phyloP scores from a whole-genome alignment of 495 filamentous ascomycete genomes.

The Margaritispora aquatica region DNA sequence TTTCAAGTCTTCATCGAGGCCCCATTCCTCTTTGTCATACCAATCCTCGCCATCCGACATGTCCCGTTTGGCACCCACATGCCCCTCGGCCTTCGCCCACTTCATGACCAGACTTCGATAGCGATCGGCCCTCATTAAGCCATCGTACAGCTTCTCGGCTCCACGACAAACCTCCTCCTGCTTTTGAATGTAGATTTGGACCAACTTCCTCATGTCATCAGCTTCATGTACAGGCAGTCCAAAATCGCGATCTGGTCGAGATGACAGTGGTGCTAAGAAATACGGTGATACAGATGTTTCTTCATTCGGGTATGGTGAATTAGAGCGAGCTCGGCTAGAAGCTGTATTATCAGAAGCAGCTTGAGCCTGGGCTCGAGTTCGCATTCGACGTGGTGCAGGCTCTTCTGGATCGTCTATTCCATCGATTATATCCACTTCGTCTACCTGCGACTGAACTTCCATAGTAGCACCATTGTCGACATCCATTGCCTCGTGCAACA shows the following conservation, averaged over 20 bases:
- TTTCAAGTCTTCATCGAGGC: constrained; percentile 73
- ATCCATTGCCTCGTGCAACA: constrained; percentile 1
- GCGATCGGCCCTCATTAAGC: constrained; percentile 68
- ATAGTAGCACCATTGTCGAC: constrained; percentile 14
- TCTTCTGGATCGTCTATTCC: constrained; percentile 7
- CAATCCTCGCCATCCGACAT: constrained; percentile 94
- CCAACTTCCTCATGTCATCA: constrained; percentile 76
- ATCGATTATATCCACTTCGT: constrained; percentile 28
- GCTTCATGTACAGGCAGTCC: constrained; percentile 78
- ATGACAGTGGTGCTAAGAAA: constrained; percentile 66
- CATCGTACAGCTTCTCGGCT: constrained; percentile 66
- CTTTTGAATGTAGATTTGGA: constrained; percentile 86
- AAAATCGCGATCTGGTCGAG: constrained; percentile 69
- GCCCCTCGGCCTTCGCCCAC: constrained; percentile 84
- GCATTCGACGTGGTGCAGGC: constrained; percentile 55
- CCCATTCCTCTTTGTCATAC: constrained; percentile 90
- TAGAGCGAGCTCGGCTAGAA: constrained; percentile 32
- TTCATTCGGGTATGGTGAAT: constrained; percentile 41
- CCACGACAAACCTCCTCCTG: constrained; percentile 91
- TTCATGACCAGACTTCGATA: constrained; percentile 73
- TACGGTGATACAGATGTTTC: constrained; percentile 69
- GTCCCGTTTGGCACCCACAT: constrained; percentile 51
- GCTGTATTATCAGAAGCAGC: constrained; percentile 34
- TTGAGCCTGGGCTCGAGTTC: constrained; percentile 59
- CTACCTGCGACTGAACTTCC: constrained; percentile 28